Evolutionary conservation across 352 stramenopile genomes (phyloP), one percentile per base, ranked within the genome.

Genomic region (Pythium diclinum): DNA sequence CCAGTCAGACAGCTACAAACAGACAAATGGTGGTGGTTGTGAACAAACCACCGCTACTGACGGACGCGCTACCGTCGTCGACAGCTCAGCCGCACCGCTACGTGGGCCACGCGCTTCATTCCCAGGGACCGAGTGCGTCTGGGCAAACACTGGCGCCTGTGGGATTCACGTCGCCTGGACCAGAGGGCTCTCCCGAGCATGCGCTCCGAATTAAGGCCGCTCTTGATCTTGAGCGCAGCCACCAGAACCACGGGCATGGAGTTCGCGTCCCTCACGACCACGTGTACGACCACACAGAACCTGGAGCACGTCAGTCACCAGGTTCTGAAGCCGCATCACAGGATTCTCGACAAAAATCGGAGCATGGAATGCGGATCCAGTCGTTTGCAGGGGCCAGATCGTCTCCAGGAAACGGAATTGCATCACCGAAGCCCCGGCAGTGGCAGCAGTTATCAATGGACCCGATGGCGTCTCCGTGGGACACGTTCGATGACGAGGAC

Each of bases 401-500:
- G n/a, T 28, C 51, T 23, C 28, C 21, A 17, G 36, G 14, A 3
- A 17, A 48, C 40, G 21, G 13, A 21, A 51, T 19, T 16, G 7
- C 19, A 14, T 28, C 21, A 30, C 14, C 44, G 8, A 51, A 51
- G 9, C n/a, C 36, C 4, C 3, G 36, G 36, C 36, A 42, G 36
- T 13, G 36, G 16, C 36, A 42, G 36, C 36, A 42, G 16, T 16
- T 19, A 6, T 47, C 16, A 25, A 23, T 61, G 30, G 61, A 67
- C 17, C 32, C 52, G 1, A 5, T 67, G 2, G 61, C 32, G 34
- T 63, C 56, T 16, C 63, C 63, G 14, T 69, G 63, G 56, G 56
- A 64, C 19, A 64, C 56, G 21, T 60, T 64, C 11, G 51, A 69
- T 17, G 56, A 65, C 13, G 48, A 65, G 5, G 63, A 64, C 6